Evolutionary conservation across 805 yeast species (phyloP).

Genomic region (Wickerhamomyces subpelliculosus): DNA sequence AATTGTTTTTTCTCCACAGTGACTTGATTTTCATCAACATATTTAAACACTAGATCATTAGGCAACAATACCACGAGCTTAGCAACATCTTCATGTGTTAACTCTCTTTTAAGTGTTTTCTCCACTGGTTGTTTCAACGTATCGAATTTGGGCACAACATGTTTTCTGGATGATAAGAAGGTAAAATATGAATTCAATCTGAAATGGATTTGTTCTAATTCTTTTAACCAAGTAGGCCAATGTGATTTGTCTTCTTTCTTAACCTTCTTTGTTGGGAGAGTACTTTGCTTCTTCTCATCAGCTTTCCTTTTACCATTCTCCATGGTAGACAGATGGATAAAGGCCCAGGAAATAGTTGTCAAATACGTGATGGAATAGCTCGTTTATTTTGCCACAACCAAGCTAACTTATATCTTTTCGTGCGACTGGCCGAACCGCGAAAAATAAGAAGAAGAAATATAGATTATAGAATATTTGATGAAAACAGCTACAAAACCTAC

Average conservation of each 20-base stretch:
- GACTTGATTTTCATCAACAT: conserved; percentile 72
- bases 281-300: background rate
- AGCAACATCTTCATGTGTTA: conserved; percentile 53
- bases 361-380: too few species aligned
- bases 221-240: conserved; percentile 28
- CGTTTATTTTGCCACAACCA: background rate
- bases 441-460: too few species aligned
- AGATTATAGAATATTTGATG: too few species aligned
- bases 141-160: conserved; percentile 50
- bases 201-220: conserved; percentile 41
- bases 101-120: conserved; percentile 35
- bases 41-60: conserved; percentile 60
- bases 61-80: conserved; percentile 58
- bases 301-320: background rate
- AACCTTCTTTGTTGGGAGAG: background rate
- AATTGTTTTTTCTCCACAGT: conserved; percentile 29
- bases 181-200: conserved; percentile 55
- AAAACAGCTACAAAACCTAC: too few species aligned
- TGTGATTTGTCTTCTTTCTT: background rate
- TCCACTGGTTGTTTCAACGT: conserved; percentile 47
- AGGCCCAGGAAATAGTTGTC: background rate
- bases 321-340: background rate
- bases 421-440: too few species aligned
- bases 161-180: conserved; percentile 53
- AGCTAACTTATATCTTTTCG: background rate